These are phyloP conservation scores for Yamadazyma ubonensis DNA, from an alignment of 805 yeast species.

Conservation along the genomic window DNA sequence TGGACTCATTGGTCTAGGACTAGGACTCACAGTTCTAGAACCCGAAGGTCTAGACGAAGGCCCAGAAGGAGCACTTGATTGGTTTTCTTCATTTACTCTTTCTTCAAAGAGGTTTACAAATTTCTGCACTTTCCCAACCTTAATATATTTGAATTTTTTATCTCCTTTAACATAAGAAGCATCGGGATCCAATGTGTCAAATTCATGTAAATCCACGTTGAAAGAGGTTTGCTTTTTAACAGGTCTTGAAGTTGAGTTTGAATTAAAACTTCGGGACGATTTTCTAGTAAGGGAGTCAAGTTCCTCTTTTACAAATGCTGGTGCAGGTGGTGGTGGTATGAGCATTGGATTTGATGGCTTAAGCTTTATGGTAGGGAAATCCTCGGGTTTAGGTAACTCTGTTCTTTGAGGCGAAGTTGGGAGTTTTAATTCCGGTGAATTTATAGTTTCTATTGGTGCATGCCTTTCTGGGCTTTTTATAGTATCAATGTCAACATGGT, in stretches of 20 bases:
- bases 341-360: conserved; percentile 14
- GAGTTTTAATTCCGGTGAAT: background rate
- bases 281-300: conserved; percentile 6
- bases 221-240: conserved; percentile 13
- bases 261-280: conserved; percentile 9
- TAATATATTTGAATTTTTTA: conserved; percentile 43
- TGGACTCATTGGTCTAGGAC: conserved; percentile 1
- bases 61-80: conserved; percentile 1
- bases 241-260: conserved; percentile 8
- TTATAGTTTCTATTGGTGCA: background rate
- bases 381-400: background rate
- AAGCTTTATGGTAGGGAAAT: conserved; percentile 10
- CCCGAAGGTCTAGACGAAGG: conserved; percentile 7
- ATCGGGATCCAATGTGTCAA: conserved; percentile 13
- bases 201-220: conserved; percentile 13
- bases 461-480: background rate
- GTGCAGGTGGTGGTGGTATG: conserved; percentile 8
- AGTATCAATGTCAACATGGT: conserved; percentile 1
- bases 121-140: conserved; percentile 47
- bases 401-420: background rate
- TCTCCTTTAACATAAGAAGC: conserved; percentile 39
- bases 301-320: conserved; percentile 3
- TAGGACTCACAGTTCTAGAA: conserved; percentile 12
- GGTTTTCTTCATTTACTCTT: conserved; percentile 18
- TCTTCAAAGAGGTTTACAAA: conserved; percentile 45